Conservation (phyloP, 768 basidiomycete species). For the Cytidiella melzeri region DNA sequence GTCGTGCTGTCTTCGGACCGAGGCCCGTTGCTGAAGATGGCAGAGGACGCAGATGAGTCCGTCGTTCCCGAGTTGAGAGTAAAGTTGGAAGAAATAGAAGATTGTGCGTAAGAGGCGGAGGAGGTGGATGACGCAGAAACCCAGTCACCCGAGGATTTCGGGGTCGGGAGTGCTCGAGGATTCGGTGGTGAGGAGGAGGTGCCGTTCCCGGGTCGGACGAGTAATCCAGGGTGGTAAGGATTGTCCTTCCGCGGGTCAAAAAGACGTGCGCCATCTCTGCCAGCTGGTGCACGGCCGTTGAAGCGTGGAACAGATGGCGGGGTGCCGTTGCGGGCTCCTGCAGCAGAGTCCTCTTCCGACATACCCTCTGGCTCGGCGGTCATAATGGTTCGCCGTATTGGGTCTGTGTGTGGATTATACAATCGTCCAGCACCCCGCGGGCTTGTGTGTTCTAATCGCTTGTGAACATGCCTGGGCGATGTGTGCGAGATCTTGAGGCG, state of each 20-base stretch:
- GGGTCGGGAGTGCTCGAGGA: constrained; percentile 42
- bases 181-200: constrained; percentile 8
- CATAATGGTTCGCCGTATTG: constrained; percentile 45
- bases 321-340: constrained; percentile 35
- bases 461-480: constrained; percentile 33
- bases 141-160: constrained; percentile 62
- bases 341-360: constrained; percentile 52
- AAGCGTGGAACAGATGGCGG: constrained; percentile 25
- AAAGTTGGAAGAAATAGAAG: constrained; percentile 59
- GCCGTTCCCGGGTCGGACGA: constrained; percentile 34
- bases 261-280: constrained; percentile 39
- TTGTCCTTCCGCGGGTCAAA: constrained; percentile 92
- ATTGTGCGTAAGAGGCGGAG: constrained; percentile 55
- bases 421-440: constrained; percentile 40
- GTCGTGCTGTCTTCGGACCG: constrained; percentile 30
- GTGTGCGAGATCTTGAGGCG: constrained; percentile 57
- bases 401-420: constrained; percentile 69
- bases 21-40: constrained; percentile 61
- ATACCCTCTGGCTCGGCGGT: constrained; percentile 61
- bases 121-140: constrained; percentile 72
- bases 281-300: constrained; percentile 25
- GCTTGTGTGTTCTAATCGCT: constrained; percentile 18
- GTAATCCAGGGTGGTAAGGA: constrained; percentile 76
- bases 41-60: constrained; percentile 69
- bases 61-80: constrained; percentile 72